These are phyloP conservation scores for Calycina marina DNA, from an alignment of 2,329 filamentous ascomycete species.

Conservation along the genomic window DNA sequence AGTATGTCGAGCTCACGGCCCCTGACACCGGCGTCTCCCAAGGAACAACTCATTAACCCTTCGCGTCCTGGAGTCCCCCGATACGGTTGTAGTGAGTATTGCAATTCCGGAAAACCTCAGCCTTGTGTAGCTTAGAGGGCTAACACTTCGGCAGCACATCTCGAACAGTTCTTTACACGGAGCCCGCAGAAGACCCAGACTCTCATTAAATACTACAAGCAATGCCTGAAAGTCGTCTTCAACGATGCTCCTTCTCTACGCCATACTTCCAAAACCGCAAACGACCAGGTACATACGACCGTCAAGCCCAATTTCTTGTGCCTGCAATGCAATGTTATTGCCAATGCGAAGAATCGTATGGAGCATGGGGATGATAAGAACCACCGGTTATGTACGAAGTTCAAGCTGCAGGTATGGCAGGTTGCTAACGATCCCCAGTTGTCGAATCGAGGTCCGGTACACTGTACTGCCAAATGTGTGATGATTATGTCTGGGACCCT, in stretches of 20 bases:
- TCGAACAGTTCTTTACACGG: too few relatives aligned
- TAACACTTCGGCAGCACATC: too few relatives aligned
- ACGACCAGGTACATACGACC: conserved; percentile 42
- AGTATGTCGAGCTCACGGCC: conserved; percentile 20
- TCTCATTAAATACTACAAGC: conserved; percentile 57
- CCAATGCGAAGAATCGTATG: conserved; percentile 48
- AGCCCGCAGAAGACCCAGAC: conserved; percentile 23
- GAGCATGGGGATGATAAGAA: conserved; percentile 54
- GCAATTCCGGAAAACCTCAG: conserved; percentile 5
- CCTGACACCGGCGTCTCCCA: conserved; percentile 20
- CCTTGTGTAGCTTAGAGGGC: conserved; percentile 6
- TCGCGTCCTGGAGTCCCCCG: conserved; percentile 42
- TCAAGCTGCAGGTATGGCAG: neutral
- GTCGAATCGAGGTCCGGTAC: conserved; percentile 64
- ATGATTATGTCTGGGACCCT: conserved; percentile 72
- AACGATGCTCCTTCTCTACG: conserved; percentile 49
- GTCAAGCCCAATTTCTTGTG: conserved; percentile 58
- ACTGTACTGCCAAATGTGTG: conserved; percentile 68
- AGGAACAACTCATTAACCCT: conserved; percentile 36
- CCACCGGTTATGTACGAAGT: conserved; percentile 57
- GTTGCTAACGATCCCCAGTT: conserved; percentile 31
- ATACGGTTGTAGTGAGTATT: conserved; percentile 46
- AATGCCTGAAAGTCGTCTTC: conserved; percentile 55
- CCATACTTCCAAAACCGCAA: conserved; percentile 46
- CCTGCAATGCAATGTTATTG: conserved; percentile 56